A percentile compares a stretch with the other conserved stretches of the same genome.
Conservation (phyloP, 2,329 filamentous ascomycete genomes). For the Monosporascus sp. region DNA sequence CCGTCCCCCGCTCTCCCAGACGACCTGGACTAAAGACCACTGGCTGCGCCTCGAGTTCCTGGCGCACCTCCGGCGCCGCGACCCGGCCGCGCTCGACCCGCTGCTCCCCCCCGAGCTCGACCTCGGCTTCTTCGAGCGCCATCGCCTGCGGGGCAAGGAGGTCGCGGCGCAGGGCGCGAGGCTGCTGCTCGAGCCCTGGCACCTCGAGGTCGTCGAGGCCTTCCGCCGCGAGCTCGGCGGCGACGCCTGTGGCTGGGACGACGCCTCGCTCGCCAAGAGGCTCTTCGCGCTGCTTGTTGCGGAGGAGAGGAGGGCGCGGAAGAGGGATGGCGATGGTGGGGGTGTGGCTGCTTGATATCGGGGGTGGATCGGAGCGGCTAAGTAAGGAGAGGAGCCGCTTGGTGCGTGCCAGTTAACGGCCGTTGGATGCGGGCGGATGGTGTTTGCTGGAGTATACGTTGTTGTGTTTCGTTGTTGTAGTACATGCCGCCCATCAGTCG, state of each 20-base stretch:
- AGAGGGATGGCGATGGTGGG: constrained; percentile 8
- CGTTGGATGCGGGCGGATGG: background rate
- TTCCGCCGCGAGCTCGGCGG: constrained; percentile 42
- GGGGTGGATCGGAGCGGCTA: background rate
- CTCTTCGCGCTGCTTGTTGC: constrained; percentile 49
- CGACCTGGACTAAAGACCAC: constrained; percentile 44
- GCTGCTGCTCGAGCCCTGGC: constrained; percentile 49
- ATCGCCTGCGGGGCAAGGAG: constrained; percentile 40
- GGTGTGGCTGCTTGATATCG: background rate
- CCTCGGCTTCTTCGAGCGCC: constrained; percentile 2
- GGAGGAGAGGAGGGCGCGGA: constrained; percentile 34
- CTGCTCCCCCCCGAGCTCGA: constrained; percentile 13
- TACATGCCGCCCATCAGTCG: too few relatives aligned
- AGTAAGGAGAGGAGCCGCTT: background rate
- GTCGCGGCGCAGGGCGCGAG: constrained; percentile 40
- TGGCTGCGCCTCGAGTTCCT: constrained; percentile 49
- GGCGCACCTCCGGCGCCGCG: constrained; percentile 40
- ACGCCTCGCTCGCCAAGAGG: constrained; percentile 42
- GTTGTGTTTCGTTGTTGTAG: too few relatives aligned
- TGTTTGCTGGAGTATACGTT: too few relatives aligned
- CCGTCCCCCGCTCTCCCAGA: constrained; percentile 31
- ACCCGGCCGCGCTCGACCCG: constrained; percentile 32
- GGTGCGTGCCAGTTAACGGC: too few relatives aligned
- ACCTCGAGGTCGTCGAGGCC: constrained; percentile 52
- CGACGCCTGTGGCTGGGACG: constrained; percentile 41